phyloP scores from a whole-genome alignment of 305 asterid genomes.

The Fraxinus dipetala region DNA sequence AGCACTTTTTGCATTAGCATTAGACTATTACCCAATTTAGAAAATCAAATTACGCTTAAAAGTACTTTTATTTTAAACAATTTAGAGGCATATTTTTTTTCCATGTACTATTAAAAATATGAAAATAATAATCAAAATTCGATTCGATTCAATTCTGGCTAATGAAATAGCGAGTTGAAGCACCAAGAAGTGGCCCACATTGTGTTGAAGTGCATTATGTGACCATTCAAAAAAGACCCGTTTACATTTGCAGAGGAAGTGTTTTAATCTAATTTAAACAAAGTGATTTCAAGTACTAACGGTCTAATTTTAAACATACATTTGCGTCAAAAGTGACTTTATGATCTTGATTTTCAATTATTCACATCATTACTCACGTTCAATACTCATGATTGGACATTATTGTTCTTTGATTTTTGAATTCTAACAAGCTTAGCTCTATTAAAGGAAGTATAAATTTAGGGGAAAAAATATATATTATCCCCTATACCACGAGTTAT shows the following conservation, averaged over 20 bases:
- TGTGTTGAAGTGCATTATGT: constrained; percentile 3
- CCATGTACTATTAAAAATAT: background rate
- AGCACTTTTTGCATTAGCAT: too few relatives aligned
- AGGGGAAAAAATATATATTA: too few relatives aligned
- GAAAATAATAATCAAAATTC: background rate
- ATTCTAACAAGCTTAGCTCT: background rate
- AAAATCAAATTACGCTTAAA: too few relatives aligned
- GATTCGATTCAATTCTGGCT: background rate
- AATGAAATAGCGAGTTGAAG: constrained; percentile 6
- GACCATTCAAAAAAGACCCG: background rate
- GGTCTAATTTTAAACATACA: background rate
- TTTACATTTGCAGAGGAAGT: background rate
- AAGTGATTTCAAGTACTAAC: background rate
- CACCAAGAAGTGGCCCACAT: background rate
- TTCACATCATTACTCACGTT: constrained; percentile 12
- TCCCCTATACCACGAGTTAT: too few relatives aligned
- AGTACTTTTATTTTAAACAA: too few relatives aligned
- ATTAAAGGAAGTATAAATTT: too few relatives aligned
- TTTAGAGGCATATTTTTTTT: background rate
- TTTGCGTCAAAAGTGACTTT: background rate
- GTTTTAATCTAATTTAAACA: background rate
- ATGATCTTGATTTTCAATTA: constrained; percentile 1
- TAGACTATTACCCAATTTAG: too few relatives aligned
- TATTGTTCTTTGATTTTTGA: background rate
- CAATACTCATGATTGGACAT: background rate